Percentiles rank a stretch among this genome's conserved stretches.
phyloP scores from a whole-genome alignment of 2,329 filamentous ascomycete genomes.

The Xylariaceae sp. region DNA sequence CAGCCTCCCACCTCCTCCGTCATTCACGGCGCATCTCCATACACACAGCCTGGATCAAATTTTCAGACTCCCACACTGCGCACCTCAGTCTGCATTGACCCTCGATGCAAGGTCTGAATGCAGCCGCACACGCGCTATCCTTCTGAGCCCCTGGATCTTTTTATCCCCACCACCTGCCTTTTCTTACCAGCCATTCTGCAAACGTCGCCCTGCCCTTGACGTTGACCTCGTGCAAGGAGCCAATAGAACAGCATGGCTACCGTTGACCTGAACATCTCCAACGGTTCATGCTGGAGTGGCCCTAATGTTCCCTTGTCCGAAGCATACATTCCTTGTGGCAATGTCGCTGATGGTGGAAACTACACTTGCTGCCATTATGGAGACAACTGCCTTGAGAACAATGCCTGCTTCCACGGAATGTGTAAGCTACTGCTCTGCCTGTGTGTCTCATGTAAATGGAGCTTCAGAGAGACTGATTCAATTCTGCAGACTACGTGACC shows the following conservation, averaged over 20 bases:
- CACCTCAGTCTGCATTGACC: too few species aligned
- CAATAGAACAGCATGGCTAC: slow-evolving; percentile 10
- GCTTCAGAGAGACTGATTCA: slow-evolving; percentile 2
- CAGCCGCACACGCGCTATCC: too few species aligned
- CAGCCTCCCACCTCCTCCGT: too few species aligned
- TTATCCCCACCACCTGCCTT: background rate
- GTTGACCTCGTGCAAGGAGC: too few species aligned
- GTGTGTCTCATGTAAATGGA: background rate
- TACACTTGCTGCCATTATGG: slow-evolving; percentile 21
- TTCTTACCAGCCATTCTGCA: background rate
- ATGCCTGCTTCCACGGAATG: slow-evolving; percentile 18
- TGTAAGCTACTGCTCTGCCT: slow-evolving; percentile 10
- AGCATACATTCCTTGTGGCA: slow-evolving; percentile 23
- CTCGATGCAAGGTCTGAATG: too few species aligned
- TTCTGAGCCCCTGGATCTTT: too few species aligned
- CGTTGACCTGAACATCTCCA: slow-evolving; percentile 14
- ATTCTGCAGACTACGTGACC: slow-evolving; percentile 13
- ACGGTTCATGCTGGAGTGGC: slow-evolving; percentile 20
- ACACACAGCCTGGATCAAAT: too few species aligned
- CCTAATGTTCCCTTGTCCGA: slow-evolving; percentile 11
- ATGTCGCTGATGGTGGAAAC: slow-evolving; percentile 13
- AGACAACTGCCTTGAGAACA: slow-evolving; percentile 18
- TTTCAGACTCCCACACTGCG: too few species aligned
- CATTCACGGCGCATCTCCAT: too few species aligned
- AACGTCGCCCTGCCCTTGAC: background rate